A percentile compares a stretch with the other conserved stretches of the same genome.
phyloP scores from a whole-genome alignment of 2,329 filamentous ascomycete genomes.

The Ascochyta lentis region DNA sequence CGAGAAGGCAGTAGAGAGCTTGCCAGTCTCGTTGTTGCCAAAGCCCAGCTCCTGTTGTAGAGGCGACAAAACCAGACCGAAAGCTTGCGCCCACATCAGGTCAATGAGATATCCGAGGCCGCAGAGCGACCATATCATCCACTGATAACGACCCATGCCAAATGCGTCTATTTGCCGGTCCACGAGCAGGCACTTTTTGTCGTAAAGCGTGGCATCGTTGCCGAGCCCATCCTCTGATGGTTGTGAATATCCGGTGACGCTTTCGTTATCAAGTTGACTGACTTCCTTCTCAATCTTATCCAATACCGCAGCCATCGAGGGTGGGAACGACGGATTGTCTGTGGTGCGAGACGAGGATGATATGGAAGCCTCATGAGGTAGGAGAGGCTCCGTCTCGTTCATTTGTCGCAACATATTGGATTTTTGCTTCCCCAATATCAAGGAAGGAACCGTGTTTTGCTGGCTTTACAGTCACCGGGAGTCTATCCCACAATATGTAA shows the following conservation, averaged over 20 bases:
- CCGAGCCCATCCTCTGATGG: background rate
- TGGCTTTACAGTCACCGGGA: background rate
- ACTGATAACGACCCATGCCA: constrained; percentile 63
- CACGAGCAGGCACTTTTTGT: constrained; percentile 54
- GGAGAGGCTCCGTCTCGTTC: constrained; percentile 12
- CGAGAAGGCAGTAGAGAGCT: constrained; percentile 63
- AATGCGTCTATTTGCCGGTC: constrained; percentile 59
- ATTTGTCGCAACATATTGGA: constrained; percentile 1
- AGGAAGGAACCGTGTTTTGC: background rate
- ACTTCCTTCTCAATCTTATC: constrained; percentile 18
- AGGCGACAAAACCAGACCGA: constrained; percentile 61
- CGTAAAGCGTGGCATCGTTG: constrained; percentile 42
- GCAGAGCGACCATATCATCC: constrained; percentile 60
- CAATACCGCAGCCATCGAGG: constrained; percentile 14
- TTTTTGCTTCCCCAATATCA: background rate
- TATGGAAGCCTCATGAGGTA: constrained; percentile 1
- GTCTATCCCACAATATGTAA: background rate
- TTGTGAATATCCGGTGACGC: background rate
- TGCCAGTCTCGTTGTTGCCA: constrained; percentile 51
- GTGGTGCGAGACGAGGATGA: constrained; percentile 5
- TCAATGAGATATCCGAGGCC: constrained; percentile 64
- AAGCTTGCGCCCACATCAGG: constrained; percentile 64
- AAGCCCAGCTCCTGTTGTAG: constrained; percentile 65
- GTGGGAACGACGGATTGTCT: constrained; percentile 8
- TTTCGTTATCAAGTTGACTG: constrained; percentile 13